Conservation (phyloP, 768 basidiomycete genomes). For the Lactifluus subvellereus region DNA sequence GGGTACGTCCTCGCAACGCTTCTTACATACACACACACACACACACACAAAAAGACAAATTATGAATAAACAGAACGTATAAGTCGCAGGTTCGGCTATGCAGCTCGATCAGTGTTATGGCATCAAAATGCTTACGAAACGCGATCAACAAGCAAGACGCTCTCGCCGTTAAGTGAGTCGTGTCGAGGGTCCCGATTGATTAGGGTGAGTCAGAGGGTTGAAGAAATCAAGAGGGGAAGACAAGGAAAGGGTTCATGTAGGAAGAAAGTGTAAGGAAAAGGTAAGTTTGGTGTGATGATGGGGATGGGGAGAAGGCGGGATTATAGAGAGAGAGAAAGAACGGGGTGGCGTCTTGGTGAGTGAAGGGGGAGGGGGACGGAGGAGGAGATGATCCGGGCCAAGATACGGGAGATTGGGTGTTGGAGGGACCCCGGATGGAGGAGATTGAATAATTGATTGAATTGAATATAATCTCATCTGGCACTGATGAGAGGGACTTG, state of each 20-base stretch:
- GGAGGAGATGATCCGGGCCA: slow-evolving; percentile 21
- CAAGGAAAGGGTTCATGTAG: no score
- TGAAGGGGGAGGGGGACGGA: slow-evolving; percentile 3
- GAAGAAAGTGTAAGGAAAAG: background rate
- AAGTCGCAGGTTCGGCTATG: slow-evolving; percentile 13
- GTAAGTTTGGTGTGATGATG: background rate
- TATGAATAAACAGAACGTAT: background rate
- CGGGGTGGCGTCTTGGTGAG: slow-evolving; percentile 19
- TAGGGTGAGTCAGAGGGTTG: background rate
- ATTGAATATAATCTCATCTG: slow-evolving; percentile 8
- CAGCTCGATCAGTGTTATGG: slow-evolving; percentile 12
- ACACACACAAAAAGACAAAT: background rate
- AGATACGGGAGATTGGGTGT: background rate
- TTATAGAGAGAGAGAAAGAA: background rate
- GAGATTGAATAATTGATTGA: slow-evolving; percentile 5
- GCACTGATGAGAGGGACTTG: background rate
- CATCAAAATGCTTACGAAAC: background rate
- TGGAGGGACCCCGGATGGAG: slow-evolving; percentile 15
- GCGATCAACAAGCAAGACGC: background rate
- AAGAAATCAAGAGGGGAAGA: background rate
- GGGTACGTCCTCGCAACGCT: background rate
- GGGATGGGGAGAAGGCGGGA: background rate
- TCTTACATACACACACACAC: background rate
- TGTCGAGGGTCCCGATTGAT: background rate
- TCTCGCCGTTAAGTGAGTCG: background rate